Evolutionary conservation across 371 early-diverging fungal species (phyloP).

Genomic region (Rhizomucor miehei): DNA sequence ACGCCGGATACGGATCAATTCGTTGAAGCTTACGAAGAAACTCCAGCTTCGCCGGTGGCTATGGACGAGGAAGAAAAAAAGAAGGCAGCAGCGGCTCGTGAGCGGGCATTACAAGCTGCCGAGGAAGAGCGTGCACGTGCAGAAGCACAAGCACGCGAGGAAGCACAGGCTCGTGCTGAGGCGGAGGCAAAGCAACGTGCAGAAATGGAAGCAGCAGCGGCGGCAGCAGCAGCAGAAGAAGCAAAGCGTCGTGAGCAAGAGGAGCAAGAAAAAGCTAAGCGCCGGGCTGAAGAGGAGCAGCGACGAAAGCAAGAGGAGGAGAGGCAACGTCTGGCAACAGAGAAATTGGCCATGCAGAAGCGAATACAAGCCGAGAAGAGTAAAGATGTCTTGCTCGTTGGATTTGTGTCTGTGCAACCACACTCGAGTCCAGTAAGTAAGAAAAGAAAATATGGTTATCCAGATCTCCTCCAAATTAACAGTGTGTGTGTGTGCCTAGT

Average conservation of each 20-base stretch:
- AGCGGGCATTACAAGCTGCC: neutral
- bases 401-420: constrained; percentile 11
- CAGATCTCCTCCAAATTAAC: too few species aligned
- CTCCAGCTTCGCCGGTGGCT: constrained; percentile 14
- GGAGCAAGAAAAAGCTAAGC: constrained; percentile 6
- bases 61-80: constrained; percentile 8
- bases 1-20: constrained; percentile 25
- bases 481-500: too few species aligned
- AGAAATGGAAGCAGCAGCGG: constrained; percentile 1
- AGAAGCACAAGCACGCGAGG: neutral
- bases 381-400: constrained; percentile 13
- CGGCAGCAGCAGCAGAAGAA: constrained; percentile 12
- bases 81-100: constrained; percentile 5
- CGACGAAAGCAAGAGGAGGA: constrained; percentile 7
- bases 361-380: constrained; percentile 31
- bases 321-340: constrained; percentile 1
- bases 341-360: constrained; percentile 7
- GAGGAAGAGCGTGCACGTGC: constrained; percentile 1
- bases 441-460: constrained; percentile 11
- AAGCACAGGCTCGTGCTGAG: constrained; percentile 2
- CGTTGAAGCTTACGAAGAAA: constrained; percentile 28
- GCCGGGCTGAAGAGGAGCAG: neutral
- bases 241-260: constrained; percentile 10
- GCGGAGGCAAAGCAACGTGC: constrained; percentile 1
- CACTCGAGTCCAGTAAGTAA: constrained; percentile 5